Conservation (phyloP, 83 land plant genomes). For the Thuja plicata region DNA sequence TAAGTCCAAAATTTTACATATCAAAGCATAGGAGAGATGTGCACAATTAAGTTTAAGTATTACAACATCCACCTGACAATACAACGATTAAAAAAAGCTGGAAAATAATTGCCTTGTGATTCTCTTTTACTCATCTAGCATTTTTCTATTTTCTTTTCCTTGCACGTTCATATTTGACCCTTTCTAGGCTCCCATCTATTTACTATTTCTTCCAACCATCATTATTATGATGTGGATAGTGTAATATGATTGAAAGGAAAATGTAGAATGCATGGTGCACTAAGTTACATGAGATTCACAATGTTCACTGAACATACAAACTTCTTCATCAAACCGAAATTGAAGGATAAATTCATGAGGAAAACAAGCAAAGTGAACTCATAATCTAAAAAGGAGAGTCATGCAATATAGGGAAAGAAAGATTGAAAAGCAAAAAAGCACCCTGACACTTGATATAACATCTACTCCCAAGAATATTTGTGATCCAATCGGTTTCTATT, state of each 20-base stretch:
- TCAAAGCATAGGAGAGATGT: background rate
- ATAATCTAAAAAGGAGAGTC: too few relatives aligned
- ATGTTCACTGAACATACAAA: background rate
- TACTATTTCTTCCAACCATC: background rate
- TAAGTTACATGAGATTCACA: background rate
- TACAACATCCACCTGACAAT: too few relatives aligned
- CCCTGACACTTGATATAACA: background rate
- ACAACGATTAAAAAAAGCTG: background rate
- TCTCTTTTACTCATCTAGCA: background rate
- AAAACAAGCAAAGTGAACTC: background rate
- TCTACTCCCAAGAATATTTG: background rate
- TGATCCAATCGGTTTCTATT: background rate
- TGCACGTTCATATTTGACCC: background rate
- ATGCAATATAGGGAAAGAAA: background rate
- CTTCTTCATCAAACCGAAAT: background rate
- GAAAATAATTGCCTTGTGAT: too few relatives aligned
- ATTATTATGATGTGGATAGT: background rate
- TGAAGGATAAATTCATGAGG: background rate
- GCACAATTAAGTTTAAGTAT: too few relatives aligned
- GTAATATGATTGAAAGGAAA: background rate
- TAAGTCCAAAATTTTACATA: background rate
- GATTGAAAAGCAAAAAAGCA: background rate
- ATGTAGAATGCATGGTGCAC: background rate
- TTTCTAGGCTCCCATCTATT: background rate
- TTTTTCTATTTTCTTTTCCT: too few relatives aligned